Evolutionary conservation across 192 early-diverging fungal species (phyloP).

Genomic region (Podila clonocystis): DNA sequence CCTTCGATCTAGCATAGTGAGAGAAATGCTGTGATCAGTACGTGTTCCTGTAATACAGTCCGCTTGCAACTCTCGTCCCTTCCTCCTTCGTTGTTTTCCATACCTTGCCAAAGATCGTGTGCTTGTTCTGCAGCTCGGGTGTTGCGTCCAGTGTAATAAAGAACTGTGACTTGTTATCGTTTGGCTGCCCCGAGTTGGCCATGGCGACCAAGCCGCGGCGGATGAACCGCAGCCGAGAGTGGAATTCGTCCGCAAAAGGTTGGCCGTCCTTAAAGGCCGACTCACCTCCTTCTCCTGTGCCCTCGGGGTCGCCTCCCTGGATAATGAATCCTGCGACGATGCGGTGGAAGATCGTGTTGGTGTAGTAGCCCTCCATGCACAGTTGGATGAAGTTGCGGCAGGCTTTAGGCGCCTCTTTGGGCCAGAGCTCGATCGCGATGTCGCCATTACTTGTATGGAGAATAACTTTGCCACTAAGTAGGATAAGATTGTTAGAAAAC

Average conservation of each 20-base stretch:
- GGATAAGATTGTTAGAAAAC: not conserved
- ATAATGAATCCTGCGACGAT: slow-evolving; percentile 91
- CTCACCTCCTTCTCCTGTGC: slow-evolving; percentile 87
- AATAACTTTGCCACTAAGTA: slow-evolving; percentile 74
- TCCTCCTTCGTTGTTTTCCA: not conserved
- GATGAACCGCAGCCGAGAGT: slow-evolving; percentile 89
- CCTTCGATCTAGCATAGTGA: slow-evolving; percentile 72
- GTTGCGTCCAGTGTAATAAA: slow-evolving; percentile 92
- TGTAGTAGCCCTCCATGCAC: slow-evolving; percentile 90
- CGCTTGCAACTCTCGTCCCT: not conserved
- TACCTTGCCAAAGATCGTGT: slow-evolving; percentile 95
- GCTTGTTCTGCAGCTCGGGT: slow-evolving; percentile 86
- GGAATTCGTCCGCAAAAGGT: slow-evolving; percentile 92
- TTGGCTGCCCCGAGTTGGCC: slow-evolving; percentile 80
- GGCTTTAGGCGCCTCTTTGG: slow-evolving; percentile 92
- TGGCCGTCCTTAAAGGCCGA: slow-evolving; percentile 76
- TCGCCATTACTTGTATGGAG: slow-evolving; percentile 88
- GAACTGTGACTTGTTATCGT: slow-evolving; percentile 92
- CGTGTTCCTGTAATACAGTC: not conserved
- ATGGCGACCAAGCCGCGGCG: slow-evolving; percentile 90
- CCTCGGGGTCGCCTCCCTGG: slow-evolving; percentile 95
- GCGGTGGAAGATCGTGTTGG: slow-evolving; percentile 90
- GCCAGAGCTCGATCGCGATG: slow-evolving; percentile 93
- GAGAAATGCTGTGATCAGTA: not conserved
- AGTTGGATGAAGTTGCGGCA: slow-evolving; percentile 97